These are phyloP conservation scores for Vitellaria paradoxa DNA, from an alignment of 179 eudicot genomes.

Conservation along the genomic window DNA sequence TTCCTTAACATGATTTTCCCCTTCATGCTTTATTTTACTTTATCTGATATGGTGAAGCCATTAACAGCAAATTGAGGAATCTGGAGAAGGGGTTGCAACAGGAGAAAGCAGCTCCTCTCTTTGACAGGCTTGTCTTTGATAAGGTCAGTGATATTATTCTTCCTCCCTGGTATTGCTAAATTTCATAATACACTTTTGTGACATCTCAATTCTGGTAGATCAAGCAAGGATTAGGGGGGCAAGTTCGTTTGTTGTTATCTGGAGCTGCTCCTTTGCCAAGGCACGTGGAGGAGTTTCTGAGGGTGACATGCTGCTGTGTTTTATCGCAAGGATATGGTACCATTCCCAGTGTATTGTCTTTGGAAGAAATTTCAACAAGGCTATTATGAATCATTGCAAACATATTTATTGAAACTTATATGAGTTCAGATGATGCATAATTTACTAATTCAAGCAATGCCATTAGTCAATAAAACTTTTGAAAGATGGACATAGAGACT, in stretches of 20 bases:
- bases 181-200: background rate
- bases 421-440: too few relatives aligned
- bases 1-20: background rate
- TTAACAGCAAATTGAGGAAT: conserved; percentile 73
- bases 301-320: conserved; percentile 74
- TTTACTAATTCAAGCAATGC: background rate
- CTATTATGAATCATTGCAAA: background rate
- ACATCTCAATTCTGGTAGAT: conserved; percentile 37
- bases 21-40: background rate
- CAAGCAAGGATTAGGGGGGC: conserved; percentile 90
- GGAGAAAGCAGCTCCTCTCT: conserved; percentile 88
- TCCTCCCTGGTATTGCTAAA: background rate
- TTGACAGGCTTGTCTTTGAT: conserved; percentile 79
- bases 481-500: background rate
- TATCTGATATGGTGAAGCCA: conserved; percentile 11
- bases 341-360: background rate
- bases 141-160: conserved; percentile 43
- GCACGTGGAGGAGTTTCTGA: conserved; percentile 90
- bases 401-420: too few relatives aligned
- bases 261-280: conserved; percentile 97
- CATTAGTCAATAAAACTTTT: background rate
- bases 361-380: background rate
- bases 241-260: conserved; percentile 71
- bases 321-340: conserved; percentile 93
- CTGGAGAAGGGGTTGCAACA: conserved; percentile 83